Evolutionary conservation across 345 rosid genomes (phyloP).

Genomic region (Odontarrhena argentea): DNA sequence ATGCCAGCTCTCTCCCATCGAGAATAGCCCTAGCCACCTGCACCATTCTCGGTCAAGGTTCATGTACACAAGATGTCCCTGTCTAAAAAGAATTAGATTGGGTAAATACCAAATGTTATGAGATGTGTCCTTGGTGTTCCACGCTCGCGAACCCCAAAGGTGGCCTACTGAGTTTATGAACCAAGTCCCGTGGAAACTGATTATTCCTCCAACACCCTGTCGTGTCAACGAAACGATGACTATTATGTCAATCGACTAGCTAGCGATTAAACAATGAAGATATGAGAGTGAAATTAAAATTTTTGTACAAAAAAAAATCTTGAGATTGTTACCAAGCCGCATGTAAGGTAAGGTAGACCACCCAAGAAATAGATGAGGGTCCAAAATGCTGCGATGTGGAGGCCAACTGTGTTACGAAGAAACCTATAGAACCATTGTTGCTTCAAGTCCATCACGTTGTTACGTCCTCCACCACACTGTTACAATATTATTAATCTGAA

Average conservation of each 20-base stretch:
- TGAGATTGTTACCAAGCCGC: conserved; percentile 71
- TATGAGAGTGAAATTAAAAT: too few species aligned
- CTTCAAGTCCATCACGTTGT: conserved; percentile 83
- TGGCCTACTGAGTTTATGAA: conserved; percentile 81
- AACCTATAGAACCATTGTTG: conserved; percentile 78
- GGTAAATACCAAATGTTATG: conserved; percentile 68
- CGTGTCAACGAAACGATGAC: too few species aligned
- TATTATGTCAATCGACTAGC: not conserved
- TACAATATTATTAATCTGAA: not conserved
- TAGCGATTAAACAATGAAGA: too few species aligned
- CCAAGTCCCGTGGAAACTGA: conserved; percentile 77
- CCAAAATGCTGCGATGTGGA: conserved; percentile 64
- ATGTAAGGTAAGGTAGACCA: conserved; percentile 74
- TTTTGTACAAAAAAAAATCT: too few species aligned
- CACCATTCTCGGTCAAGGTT: not conserved
- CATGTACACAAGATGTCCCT: not conserved
- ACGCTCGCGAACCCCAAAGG: conserved; percentile 78
- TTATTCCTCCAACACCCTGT: conserved; percentile 66
- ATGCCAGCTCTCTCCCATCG: conserved; percentile 95
- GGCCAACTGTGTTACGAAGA: conserved; percentile 52
- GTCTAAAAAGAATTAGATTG: not conserved
- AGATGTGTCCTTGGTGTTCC: conserved; percentile 84
- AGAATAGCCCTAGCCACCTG: conserved; percentile 83
- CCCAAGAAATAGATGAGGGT: conserved; percentile 55
- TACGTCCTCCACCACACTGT: conserved; percentile 82